Conservation (phyloP, 768 basidiomycete species). For the Rhodotorula graminis region DNA sequence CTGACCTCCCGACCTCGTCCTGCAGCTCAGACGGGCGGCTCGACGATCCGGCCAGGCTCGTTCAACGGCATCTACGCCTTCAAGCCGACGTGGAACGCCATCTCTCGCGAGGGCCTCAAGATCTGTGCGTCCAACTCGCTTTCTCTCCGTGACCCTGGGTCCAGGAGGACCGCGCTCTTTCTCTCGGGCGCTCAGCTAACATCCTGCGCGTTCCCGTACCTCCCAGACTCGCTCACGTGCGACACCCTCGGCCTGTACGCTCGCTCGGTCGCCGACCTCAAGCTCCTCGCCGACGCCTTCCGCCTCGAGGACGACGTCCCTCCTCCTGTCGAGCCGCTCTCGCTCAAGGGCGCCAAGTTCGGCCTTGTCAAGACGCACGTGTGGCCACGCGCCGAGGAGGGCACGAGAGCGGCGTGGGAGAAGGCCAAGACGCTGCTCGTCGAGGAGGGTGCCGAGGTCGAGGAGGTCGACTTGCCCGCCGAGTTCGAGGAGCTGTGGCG, state of each 20-base stretch:
- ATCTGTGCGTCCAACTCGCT: slow-evolving; percentile 19
- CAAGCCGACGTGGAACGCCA: slow-evolving; percentile 46
- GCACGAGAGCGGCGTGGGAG: slow-evolving; percentile 37
- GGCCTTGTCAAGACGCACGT: slow-evolving; percentile 41
- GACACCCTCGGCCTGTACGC: slow-evolving; percentile 46
- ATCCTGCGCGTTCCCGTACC: no score
- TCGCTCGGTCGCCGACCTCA: slow-evolving; percentile 44
- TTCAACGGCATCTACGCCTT: slow-evolving; percentile 46
- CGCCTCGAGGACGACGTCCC: slow-evolving; percentile 38
- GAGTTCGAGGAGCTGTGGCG: slow-evolving; percentile 39
- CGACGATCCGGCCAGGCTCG: slow-evolving; percentile 44
- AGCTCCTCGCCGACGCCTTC: slow-evolving; percentile 43
- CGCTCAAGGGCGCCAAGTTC: slow-evolving; percentile 40
- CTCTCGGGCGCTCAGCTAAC: no score
- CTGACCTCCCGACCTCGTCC: background rate
- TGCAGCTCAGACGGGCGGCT: slow-evolving; percentile 40
- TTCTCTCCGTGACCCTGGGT: no score
- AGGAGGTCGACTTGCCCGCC: slow-evolving; percentile 43
- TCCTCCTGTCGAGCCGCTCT: slow-evolving; percentile 34
- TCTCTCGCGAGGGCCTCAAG: slow-evolving; percentile 45
- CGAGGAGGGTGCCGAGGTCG: slow-evolving; percentile 42
- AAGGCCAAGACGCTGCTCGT: slow-evolving; percentile 39
- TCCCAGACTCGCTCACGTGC: slow-evolving; percentile 35
- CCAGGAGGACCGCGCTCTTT: no score
- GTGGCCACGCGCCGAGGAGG: slow-evolving; percentile 26